These are phyloP conservation scores for Patellifolia procumbens DNA, from an alignment of 179 eudicot genomes.

Conservation along the genomic window DNA sequence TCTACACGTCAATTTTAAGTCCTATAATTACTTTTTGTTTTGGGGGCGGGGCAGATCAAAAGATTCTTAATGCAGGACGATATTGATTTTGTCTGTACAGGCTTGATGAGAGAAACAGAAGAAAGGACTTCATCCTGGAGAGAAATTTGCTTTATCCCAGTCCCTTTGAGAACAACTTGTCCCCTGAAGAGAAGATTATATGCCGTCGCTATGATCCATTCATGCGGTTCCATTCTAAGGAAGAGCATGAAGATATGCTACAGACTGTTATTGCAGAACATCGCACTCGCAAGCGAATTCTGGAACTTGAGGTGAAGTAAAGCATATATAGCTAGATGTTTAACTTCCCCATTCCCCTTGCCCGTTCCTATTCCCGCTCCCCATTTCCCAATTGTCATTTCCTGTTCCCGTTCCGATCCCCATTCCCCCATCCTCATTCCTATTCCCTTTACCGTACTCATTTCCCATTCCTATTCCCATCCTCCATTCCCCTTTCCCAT, in stretches of 20 bases:
- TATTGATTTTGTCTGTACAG: conserved; percentile 23
- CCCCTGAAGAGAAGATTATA: conserved; percentile 50
- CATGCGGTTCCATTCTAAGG: conserved; percentile 60
- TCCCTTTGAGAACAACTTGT: conserved; percentile 46
- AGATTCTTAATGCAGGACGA: not conserved
- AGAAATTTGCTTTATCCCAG: conserved; percentile 54
- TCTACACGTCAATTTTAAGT: not conserved
- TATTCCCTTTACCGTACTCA: too few species aligned
- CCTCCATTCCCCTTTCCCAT: too few species aligned
- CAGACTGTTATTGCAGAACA: conserved; percentile 48
- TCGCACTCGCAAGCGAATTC: conserved; percentile 48
- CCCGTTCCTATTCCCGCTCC: too few species aligned
- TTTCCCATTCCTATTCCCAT: too few species aligned
- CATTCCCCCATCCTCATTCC: too few species aligned
- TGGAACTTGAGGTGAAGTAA: conserved; percentile 47
- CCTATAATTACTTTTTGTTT: not conserved
- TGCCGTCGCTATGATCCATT: conserved; percentile 53
- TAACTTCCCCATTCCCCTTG: too few species aligned
- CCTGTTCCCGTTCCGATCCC: too few species aligned
- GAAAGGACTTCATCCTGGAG: conserved; percentile 59
- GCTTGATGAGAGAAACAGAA: conserved; percentile 55
- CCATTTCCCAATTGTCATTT: too few species aligned
- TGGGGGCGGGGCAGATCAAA: not conserved
- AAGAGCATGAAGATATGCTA: conserved; percentile 54
- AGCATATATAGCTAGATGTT: not conserved